A percentile compares a stretch with the other conserved stretches of the same genome.
Conservation (phyloP, 768 basidiomycete genomes). For the Podaxis rugospora region DNA sequence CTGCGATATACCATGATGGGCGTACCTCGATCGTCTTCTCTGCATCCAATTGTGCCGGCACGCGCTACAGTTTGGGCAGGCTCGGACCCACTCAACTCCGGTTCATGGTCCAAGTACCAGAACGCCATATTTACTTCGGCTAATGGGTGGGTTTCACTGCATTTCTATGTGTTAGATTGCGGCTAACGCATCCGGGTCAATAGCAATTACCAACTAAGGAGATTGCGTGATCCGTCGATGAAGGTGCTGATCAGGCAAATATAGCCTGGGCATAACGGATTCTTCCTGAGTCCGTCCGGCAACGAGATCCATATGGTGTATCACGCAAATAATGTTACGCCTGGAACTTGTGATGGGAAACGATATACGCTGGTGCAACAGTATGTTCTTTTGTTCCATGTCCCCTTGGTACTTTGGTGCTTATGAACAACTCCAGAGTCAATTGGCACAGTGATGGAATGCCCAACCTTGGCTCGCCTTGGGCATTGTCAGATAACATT, state of each 20-base stretch:
- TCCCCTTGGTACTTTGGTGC: neutral
- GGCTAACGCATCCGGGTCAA: neutral
- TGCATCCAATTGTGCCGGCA: constrained; percentile 28
- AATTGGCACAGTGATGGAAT: constrained; percentile 21
- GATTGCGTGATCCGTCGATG: neutral
- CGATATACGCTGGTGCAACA: constrained; percentile 22
- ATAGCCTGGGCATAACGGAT: constrained; percentile 33
- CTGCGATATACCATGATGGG: constrained; percentile 26
- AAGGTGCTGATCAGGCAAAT: neutral
- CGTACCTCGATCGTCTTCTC: constrained; percentile 26
- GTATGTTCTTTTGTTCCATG: constrained; percentile 8
- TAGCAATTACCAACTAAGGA: neutral
- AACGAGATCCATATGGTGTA: constrained; percentile 21
- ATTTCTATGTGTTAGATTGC: neutral
- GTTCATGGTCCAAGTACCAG: constrained; percentile 26
- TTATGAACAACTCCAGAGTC: constrained; percentile 8
- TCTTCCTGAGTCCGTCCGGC: constrained; percentile 26
- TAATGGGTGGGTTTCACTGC: constrained; percentile 18
- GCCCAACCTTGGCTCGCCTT: constrained; percentile 17
- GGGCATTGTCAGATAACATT: constrained; percentile 14
- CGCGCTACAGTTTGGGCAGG: constrained; percentile 19
- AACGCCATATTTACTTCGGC: constrained; percentile 25
- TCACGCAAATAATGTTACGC: constrained; percentile 6
- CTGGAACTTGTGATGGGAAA: constrained; percentile 22
- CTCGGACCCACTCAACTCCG: constrained; percentile 24